These are phyloP conservation scores for Schizochytrium sp. DNA, from an alignment of 108 stramenopile genomes.

Conservation along the genomic window DNA sequence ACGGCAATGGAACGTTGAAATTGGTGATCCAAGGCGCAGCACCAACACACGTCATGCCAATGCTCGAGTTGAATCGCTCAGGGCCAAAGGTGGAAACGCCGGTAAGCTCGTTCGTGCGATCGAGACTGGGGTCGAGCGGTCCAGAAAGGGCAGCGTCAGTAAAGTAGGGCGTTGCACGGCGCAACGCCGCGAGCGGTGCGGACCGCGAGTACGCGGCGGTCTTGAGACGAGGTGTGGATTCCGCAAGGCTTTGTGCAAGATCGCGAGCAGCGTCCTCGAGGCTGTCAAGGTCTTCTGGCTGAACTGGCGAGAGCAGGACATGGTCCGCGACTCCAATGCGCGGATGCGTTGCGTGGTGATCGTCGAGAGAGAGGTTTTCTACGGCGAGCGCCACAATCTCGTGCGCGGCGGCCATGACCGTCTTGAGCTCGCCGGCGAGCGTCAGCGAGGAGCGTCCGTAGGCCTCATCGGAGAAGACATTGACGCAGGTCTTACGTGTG, in stretches of 20 bases:
- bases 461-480: neutral
- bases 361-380: neutral
- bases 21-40: neutral
- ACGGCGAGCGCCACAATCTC: neutral
- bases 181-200: neutral
- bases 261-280: neutral
- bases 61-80: neutral
- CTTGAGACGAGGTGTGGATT: neutral
- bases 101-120: neutral
- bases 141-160: neutral
- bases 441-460: neutral
- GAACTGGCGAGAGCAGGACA: neutral
- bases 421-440: neutral
- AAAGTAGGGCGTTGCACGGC: neutral
- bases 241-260: neutral
- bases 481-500: neutral
- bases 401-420: neutral
- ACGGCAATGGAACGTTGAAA: neutral
- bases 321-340: neutral
- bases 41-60: neutral
- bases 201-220: neutral
- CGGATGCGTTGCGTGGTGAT: neutral
- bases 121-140: neutral
- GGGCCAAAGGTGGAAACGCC: neutral
- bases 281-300: neutral